Base-by-base conservation (phyloP, 352 stramenopile genomes). In the Elongisporangium undulatum region DNA sequence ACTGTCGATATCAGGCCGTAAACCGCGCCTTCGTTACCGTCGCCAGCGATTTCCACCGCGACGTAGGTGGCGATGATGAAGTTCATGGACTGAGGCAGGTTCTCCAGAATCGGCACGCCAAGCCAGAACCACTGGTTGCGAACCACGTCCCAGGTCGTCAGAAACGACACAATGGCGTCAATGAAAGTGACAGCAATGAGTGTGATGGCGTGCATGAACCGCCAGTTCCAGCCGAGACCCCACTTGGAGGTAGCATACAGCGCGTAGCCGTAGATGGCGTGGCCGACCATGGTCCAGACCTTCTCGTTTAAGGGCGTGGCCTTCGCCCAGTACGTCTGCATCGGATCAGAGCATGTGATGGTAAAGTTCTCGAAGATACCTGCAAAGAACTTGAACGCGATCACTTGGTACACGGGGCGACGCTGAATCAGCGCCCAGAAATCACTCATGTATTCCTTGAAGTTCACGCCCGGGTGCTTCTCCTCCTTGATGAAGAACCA, bases 41-140 rank as follows among this genome's bases (percentile, higher is more conserved):
- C 50, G 3, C 60, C 53, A 1, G 63, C 59, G 0, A 76, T 56
- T 56, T 65, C 69, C 7, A 66, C 64, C 1, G 59, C 55, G 16
- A 57, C 61, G 54, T 72, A 77, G 1, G 61, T 59, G 7, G 58
- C 62, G 23, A 77, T 71, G 29, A 70, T 69, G 53, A 68, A 74
- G 29, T n/a, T n/a, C n/a, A n/a, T n/a, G n/a, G n/a, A n/a, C 54
- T 39, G 50, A 51, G 68, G 71, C 1, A 79, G 24, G 21, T 59
- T 56, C 23, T 74, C 63, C 6, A 65, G 62, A 45, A 79, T 61
- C 16, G 71, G 59, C 55, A 63, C 55, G 26, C 67, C 70, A 4
- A 74, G 61, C 60, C 58, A 79, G 56, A 79, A 75, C 71, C 71
- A 79, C 58, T 74, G 71, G 56, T 51, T 69, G 20, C 69, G 64